A percentile compares a stretch with the other conserved stretches of the same genome.
Conservation (phyloP, 2,329 filamentous ascomycete species). For the Chaetoscypha palmicola region DNA sequence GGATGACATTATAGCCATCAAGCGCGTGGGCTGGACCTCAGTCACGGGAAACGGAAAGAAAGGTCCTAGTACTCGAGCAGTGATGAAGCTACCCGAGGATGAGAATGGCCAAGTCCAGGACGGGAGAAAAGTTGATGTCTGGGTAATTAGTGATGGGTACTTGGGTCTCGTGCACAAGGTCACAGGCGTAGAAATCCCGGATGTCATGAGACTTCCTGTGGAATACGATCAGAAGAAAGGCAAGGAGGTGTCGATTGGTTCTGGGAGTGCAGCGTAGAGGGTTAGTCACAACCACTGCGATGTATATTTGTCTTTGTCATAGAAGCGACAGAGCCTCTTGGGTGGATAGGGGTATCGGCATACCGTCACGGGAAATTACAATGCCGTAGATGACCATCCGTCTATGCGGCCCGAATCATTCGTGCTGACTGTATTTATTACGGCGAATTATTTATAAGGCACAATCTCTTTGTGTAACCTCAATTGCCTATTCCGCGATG, state of each 20-base stretch:
- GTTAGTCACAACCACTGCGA: too few relatives aligned
- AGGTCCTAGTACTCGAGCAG: constrained; percentile 46
- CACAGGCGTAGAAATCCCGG: constrained; percentile 27
- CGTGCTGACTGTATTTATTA: too few relatives aligned
- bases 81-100: constrained; percentile 51
- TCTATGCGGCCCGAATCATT: too few relatives aligned
- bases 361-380: too few relatives aligned
- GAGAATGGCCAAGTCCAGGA: constrained; percentile 30
- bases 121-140: constrained; percentile 61
- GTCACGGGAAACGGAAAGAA: constrained; percentile 13
- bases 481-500: too few relatives aligned
- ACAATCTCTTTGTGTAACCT: too few relatives aligned
- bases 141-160: constrained; percentile 82
- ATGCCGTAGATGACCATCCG: too few relatives aligned
- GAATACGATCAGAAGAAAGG: constrained; percentile 22
- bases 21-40: constrained; percentile 70
- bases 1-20: constrained; percentile 79
- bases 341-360: too few relatives aligned
- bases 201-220: constrained; percentile 17
- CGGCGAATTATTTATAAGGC: too few relatives aligned
- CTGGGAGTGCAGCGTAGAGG: too few relatives aligned
- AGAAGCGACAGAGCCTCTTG: too few relatives aligned
- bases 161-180: constrained; percentile 55
- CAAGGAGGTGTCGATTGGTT: constrained; percentile 6
- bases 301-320: too few relatives aligned